Base-by-base conservation (phyloP, 2,329 filamentous ascomycete genomes). In the Colletotrichum karsti region DNA sequence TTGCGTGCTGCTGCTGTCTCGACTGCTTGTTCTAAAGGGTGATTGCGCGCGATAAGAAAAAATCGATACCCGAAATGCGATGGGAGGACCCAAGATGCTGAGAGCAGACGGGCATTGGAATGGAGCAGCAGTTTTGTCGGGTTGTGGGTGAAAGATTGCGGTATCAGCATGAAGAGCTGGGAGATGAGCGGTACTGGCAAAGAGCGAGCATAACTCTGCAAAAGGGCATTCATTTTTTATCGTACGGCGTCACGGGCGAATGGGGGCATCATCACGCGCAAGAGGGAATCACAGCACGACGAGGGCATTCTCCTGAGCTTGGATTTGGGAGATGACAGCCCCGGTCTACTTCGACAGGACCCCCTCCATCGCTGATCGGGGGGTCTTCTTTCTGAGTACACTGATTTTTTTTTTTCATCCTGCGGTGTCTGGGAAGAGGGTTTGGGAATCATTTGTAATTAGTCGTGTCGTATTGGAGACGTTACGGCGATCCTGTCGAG, bases 1-100 rank as follows among this genome's bases (percentile, higher is more conserved):
- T 87, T 67, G 87, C 87, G 2, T 88, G 86, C 75, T 89, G 87
- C 75, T 89, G 87, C 77, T 89, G 87, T 74, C 74, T 89, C 73
- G 87, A 89, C 71, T 79, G 81, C 48, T 74, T 89, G n/a, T 88
- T 88, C 73, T 89, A 84, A 77, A 46, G 18, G 42, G 63, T 33
- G 44, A 76, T 63, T 37, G 39, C 22, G 24, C 51, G 41, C 9
- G 28, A 28, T 20, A 33, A 55, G 24, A 20, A 41, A 57, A 26
- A 26, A 39, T 35, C 22, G 54, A 67, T 69, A 69, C 66, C 65
- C 64, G 26, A 42, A 44, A 46, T 41, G 44, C 22, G 30, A 51
- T 41, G 15, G 8, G 9, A 28, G 54, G 9, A 4, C 3, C 6
- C 4, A 28, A 42, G 15, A n/a, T 46, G 39, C 7, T 39, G 33